Evolutionary conservation across 2,329 filamentous ascomycete genomes (phyloP).

Genomic region (Iodosphaeria phyllophila): DNA sequence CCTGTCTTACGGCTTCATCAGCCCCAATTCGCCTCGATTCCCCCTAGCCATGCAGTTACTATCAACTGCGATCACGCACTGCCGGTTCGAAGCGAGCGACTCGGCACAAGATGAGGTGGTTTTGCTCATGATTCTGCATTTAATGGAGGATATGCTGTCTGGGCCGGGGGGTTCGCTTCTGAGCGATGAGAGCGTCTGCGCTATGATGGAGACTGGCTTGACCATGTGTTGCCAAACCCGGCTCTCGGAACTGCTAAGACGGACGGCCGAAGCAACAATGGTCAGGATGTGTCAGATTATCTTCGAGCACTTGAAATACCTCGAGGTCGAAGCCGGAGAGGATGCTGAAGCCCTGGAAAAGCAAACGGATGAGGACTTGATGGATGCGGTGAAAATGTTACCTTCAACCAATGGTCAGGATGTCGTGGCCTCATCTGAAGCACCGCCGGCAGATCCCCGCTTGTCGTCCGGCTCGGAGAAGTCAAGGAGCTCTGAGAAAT

Average conservation of each 20-base stretch:
- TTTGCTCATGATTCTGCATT: constrained; percentile 76
- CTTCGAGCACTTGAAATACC: constrained; percentile 76
- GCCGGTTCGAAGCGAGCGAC: constrained; percentile 92
- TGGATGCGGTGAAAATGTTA: constrained; percentile 70
- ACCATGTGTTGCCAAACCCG: constrained; percentile 93
- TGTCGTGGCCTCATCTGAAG: constrained; percentile 33
- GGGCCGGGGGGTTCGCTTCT: constrained; percentile 80
- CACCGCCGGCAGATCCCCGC: constrained; percentile 16
- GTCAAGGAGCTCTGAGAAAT: constrained; percentile 10
- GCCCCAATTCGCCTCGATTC: constrained; percentile 67
- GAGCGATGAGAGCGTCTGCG: constrained; percentile 96
- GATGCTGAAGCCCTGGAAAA: constrained; percentile 47
- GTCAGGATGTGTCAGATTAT: constrained; percentile 98
- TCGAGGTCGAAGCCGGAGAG: constrained; percentile 58
- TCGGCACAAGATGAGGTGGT: constrained; percentile 91
- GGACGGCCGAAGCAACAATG: constrained; percentile 93
- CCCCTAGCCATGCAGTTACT: constrained; percentile 85
- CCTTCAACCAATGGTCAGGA: constrained; percentile 49
- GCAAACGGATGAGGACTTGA: constrained; percentile 45
- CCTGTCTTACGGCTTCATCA: constrained; percentile 84
- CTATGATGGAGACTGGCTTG: constrained; percentile 97
- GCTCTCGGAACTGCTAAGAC: constrained; percentile 73
- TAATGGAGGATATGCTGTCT: constrained; percentile 98
- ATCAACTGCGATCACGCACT: constrained; percentile 90
- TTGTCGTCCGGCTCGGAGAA: constrained; percentile 25